phyloP scores from a whole-genome alignment of 2,329 filamentous ascomycete genomes.

The Fusarium fracticaudum region DNA sequence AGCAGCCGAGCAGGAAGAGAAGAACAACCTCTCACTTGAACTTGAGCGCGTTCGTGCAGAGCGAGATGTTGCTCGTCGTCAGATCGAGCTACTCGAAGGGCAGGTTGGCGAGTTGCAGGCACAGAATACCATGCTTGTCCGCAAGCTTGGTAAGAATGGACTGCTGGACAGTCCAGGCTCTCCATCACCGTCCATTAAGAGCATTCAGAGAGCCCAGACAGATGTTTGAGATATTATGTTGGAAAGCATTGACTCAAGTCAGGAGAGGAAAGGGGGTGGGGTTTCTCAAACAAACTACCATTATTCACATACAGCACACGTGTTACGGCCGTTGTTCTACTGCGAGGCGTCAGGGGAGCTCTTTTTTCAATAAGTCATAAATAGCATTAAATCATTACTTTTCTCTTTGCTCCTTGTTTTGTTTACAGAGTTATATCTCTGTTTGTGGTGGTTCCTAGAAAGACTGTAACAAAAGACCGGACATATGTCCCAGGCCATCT shows the following conservation, averaged over 20 bases:
- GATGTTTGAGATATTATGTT: slow-evolving; percentile 3
- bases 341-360: slow-evolving; percentile 36
- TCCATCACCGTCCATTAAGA: slow-evolving; percentile 46
- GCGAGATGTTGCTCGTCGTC: slow-evolving; percentile 61
- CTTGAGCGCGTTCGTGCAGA: slow-evolving; percentile 63
- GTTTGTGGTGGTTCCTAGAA: slow-evolving; percentile 7
- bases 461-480: slow-evolving; percentile 42
- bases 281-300: background rate
- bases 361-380: slow-evolving; percentile 3
- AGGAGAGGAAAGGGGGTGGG: background rate
- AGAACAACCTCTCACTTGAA: slow-evolving; percentile 58
- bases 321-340: slow-evolving; percentile 9
- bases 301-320: slow-evolving; percentile 12
- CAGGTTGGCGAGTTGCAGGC: slow-evolving; percentile 67
- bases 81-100: slow-evolving; percentile 63
- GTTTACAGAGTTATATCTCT: background rate
- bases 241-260: background rate
- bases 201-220: slow-evolving; percentile 15
- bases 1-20: slow-evolving; percentile 63
- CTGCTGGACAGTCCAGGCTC: slow-evolving; percentile 53
- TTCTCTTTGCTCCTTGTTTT: slow-evolving; percentile 8
- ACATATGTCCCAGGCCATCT: slow-evolving; percentile 36
- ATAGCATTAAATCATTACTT: slow-evolving; percentile 18
- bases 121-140: slow-evolving; percentile 68
- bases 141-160: slow-evolving; percentile 59